phyloP scores from a whole-genome alignment of 768 basidiomycete genomes.

The Kwoniella botswanensis region DNA sequence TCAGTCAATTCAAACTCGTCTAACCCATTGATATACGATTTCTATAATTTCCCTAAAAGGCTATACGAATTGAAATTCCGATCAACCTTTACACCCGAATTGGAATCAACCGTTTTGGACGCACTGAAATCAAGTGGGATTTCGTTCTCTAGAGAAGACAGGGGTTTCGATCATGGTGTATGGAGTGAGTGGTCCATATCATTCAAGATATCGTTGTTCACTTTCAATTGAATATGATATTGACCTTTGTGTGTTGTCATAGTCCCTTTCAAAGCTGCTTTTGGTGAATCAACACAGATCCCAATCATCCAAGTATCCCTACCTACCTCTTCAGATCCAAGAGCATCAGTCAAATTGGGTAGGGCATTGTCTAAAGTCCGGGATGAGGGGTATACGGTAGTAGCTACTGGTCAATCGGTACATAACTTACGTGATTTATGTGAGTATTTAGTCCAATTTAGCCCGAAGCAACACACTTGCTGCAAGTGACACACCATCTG shows the following conservation, averaged over 20 bases:
- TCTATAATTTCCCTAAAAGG: conserved; percentile 50
- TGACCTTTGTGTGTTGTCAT: not conserved
- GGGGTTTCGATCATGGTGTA: conserved; percentile 54
- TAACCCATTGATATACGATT: conserved; percentile 54
- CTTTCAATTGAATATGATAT: too few species aligned
- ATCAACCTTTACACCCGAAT: conserved; percentile 16
- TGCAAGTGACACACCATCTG: too few species aligned
- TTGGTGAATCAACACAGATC: conserved; percentile 31
- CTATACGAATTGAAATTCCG: conserved; percentile 46
- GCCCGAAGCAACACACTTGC: not conserved
- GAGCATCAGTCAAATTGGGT: conserved; percentile 42
- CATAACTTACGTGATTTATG: conserved; percentile 53
- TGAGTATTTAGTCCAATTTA: conserved; percentile 19
- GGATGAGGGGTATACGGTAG: conserved; percentile 49
- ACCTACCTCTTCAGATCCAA: conserved; percentile 36
- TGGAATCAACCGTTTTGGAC: conserved; percentile 22
- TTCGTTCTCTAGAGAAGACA: conserved; percentile 19
- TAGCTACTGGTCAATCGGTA: conserved; percentile 51
- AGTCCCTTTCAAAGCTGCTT: conserved; percentile 47
- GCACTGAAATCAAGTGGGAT: conserved; percentile 30
- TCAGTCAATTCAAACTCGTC: conserved; percentile 44
- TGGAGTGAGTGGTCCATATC: conserved; percentile 39
- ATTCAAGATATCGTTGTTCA: too few species aligned
- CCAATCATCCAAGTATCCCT: conserved; percentile 51
- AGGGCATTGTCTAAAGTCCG: conserved; percentile 38